Conservation (phyloP, 1,139 yeast genomes). For the Sugiyamaella neomexicana region DNA sequence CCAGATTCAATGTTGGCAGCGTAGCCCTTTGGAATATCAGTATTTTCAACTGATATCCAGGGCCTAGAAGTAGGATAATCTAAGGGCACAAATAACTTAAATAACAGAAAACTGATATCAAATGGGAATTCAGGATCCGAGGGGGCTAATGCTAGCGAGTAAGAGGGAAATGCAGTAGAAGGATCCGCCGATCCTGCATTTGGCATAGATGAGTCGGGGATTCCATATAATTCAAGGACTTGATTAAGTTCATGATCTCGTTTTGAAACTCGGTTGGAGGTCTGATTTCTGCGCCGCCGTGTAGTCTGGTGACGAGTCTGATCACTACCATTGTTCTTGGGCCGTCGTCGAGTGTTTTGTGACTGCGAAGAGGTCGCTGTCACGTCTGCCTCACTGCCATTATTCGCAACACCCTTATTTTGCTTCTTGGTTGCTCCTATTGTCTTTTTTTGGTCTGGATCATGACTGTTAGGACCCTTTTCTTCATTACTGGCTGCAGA, state of each 20-base stretch:
- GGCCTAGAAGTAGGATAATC: slow-evolving; percentile 51
- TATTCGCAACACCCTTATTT: too few relatives aligned
- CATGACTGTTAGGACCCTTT: too few relatives aligned
- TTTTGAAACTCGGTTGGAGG: slow-evolving; percentile 1
- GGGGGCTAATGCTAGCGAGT: slow-evolving; percentile 41
- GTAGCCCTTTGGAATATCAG: slow-evolving; percentile 71
- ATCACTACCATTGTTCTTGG: not conserved
- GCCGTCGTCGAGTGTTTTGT: not conserved
- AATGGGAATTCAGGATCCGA: slow-evolving; percentile 77
- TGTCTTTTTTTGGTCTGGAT: too few relatives aligned
- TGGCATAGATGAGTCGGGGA: slow-evolving; percentile 9
- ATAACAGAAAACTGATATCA: slow-evolving; percentile 53
- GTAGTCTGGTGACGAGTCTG: not conserved
- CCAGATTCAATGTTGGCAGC: slow-evolving; percentile 68
- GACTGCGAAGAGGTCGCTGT: not conserved
- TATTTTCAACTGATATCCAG: slow-evolving; percentile 51
- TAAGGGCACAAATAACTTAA: slow-evolving; percentile 56
- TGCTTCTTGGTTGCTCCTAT: too few relatives aligned
- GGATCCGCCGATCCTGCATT: not conserved
- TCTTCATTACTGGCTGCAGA: too few relatives aligned
- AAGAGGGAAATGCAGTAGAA: slow-evolving; percentile 4
- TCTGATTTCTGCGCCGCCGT: not conserved
- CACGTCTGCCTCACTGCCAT: too few relatives aligned
- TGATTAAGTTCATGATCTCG: slow-evolving; percentile 13
- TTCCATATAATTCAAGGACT: slow-evolving; percentile 12